Conservation (phyloP, 2,329 filamentous ascomycete species). For the Xylaria sp. region DNA sequence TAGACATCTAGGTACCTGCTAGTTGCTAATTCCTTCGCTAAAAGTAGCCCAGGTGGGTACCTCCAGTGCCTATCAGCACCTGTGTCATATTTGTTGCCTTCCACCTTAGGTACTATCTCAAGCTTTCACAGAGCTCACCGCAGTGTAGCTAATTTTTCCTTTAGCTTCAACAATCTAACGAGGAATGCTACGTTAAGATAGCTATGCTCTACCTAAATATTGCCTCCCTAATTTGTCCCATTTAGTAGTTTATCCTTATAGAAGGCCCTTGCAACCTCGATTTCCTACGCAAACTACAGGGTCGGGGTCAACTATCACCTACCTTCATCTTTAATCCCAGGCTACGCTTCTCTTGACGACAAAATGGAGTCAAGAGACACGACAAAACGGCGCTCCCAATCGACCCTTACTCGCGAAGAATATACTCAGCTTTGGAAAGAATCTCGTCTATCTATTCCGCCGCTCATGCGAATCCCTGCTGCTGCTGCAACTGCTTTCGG, state of each 20-base stretch:
- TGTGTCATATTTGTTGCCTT: not conserved
- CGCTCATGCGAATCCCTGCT: slow-evolving; percentile 72
- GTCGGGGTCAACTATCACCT: not conserved
- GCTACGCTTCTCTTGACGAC: slow-evolving; percentile 18
- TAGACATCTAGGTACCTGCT: not conserved
- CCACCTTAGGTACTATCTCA: not conserved
- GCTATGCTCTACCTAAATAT: not conserved
- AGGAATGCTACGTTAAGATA: not conserved
- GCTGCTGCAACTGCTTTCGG: slow-evolving; percentile 72
- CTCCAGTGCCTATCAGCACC: not conserved
- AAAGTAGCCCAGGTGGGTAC: not conserved
- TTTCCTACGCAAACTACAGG: not conserved
- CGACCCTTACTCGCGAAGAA: slow-evolving; percentile 47
- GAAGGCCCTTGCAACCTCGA: not conserved
- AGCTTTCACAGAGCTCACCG: not conserved
- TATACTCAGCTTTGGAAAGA: slow-evolving; percentile 51
- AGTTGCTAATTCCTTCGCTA: not conserved
- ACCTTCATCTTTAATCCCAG: not conserved
- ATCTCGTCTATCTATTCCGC: slow-evolving; percentile 70
- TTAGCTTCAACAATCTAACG: not conserved
- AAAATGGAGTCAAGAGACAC: slow-evolving; percentile 37
- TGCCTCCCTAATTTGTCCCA: not conserved
- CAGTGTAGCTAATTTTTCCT: not conserved
- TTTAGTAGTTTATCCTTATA: not conserved
- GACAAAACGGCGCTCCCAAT: slow-evolving; percentile 29